A percentile compares a stretch with the other conserved stretches of the same genome.
Conservation (phyloP, 495 filamentous ascomycete genomes). For the Trypethelium eluteriae region DNA sequence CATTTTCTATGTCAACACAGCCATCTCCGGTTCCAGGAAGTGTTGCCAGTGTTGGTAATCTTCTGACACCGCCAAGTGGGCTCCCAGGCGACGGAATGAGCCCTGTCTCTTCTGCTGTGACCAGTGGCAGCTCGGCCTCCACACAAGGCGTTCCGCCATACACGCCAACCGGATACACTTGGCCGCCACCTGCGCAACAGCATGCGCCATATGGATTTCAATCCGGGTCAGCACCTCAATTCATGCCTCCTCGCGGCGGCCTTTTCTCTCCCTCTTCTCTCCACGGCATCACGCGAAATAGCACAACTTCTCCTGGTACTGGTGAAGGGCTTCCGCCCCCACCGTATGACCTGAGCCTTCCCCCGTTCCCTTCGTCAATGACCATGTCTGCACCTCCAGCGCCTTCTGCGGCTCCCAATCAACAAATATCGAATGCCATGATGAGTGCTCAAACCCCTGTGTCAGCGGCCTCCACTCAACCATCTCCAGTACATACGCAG, state of each 20-base stretch:
- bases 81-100: constrained; percentile 56
- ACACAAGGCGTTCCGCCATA: constrained; percentile 41
- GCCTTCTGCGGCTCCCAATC: constrained; percentile 21
- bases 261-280: constrained; percentile 50
- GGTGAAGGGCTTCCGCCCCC: constrained; percentile 48
- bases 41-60: constrained; percentile 50
- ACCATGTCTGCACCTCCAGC: constrained; percentile 30
- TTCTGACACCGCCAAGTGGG: constrained; percentile 56
- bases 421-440: constrained; percentile 36
- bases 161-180: constrained; percentile 42
- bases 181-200: constrained; percentile 40
- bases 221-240: constrained; percentile 43
- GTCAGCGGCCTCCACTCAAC: constrained; percentile 50
- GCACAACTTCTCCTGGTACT: constrained; percentile 45
- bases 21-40: constrained; percentile 32
- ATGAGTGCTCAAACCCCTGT: constrained; percentile 40
- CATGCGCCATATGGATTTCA: constrained; percentile 46
- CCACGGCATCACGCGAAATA: constrained; percentile 39
- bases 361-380: constrained; percentile 50
- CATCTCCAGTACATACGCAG: constrained; percentile 52
- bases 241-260: constrained; percentile 40
- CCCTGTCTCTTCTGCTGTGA: constrained; percentile 51
- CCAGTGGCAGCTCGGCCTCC: constrained; percentile 48
- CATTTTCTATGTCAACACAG: constrained; percentile 41
- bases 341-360: constrained; percentile 54